Conservation (phyloP, 495 filamentous ascomycete genomes). For the Cercophora sp. region DNA sequence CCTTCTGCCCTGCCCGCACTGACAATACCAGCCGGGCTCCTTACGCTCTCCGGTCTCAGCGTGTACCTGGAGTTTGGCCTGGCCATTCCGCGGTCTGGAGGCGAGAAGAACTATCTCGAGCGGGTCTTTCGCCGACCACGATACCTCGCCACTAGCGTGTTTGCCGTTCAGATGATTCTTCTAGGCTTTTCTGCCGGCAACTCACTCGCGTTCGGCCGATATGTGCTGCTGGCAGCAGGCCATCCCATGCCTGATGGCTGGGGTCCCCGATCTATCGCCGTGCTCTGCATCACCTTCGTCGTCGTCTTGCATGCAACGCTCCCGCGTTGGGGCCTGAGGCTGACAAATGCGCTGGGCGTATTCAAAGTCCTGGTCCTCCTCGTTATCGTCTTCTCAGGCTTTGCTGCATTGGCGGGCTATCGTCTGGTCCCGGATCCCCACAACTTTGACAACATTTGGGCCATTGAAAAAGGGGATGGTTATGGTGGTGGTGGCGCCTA, state of each 20-base stretch:
- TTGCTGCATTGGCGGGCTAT: constrained; percentile 42
- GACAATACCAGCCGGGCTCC: constrained; percentile 12
- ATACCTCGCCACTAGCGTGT: constrained; percentile 59
- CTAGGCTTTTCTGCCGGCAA: constrained; percentile 55
- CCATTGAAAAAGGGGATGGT: constrained; percentile 37
- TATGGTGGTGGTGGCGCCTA: constrained; percentile 38
- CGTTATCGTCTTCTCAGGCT: constrained; percentile 58
- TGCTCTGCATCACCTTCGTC: constrained; percentile 52
- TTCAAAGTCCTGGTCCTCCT: constrained; percentile 62
- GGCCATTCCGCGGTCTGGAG: constrained; percentile 49
- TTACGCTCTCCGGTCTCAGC: constrained; percentile 19
- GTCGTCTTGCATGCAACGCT: constrained; percentile 53
- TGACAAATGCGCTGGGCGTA: constrained; percentile 60
- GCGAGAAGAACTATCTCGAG: constrained; percentile 63
- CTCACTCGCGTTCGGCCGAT: constrained; percentile 63
- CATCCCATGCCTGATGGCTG: constrained; percentile 50
- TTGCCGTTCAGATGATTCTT: constrained; percentile 54
- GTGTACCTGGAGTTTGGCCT: constrained; percentile 46
- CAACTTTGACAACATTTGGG: constrained; percentile 29
- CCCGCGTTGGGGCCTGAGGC: constrained; percentile 58
- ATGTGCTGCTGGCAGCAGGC: constrained; percentile 60
- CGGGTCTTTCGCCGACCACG: constrained; percentile 56
- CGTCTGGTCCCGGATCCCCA: constrained; percentile 24
- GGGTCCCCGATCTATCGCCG: constrained; percentile 56
- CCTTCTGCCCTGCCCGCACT: neutral